phyloP scores from a whole-genome alignment of 108 stramenopile genomes.

The Craspedostauros australis region DNA sequence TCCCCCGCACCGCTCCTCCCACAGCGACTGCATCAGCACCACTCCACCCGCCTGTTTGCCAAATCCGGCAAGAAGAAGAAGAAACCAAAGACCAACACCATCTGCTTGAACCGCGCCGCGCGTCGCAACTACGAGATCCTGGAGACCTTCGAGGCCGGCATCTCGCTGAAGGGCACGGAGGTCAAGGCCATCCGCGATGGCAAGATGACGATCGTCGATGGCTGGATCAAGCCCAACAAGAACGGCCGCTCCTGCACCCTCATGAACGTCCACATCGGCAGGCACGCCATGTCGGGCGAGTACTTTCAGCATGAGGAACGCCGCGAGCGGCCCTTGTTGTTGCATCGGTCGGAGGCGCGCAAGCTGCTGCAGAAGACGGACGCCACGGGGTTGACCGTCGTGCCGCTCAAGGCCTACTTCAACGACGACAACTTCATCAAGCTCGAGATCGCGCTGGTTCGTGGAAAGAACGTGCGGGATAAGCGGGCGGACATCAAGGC shows the following conservation, averaged over 20 bases:
- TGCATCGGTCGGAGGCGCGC: conserved; percentile 58
- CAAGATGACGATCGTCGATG: conserved; percentile 83
- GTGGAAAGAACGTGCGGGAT: conserved; percentile 80
- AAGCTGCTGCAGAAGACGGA: conserved; percentile 37
- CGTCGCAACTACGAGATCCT: conserved; percentile 61
- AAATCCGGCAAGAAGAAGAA: conserved; percentile 40
- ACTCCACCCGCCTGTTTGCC: conserved; percentile 5
- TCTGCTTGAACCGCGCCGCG: conserved; percentile 41
- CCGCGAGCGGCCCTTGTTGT: conserved; percentile 44
- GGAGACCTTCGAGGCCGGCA: conserved; percentile 74
- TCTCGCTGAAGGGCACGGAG: conserved; percentile 72
- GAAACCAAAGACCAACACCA: conserved; percentile 26
- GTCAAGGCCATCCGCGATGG: conserved; percentile 78
- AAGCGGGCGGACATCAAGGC: conserved; percentile 76
- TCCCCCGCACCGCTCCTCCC: no score
- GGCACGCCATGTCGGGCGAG: conserved; percentile 58
- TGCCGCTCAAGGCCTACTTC: conserved; percentile 83
- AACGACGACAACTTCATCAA: conserved; percentile 77
- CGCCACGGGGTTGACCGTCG: conserved; percentile 55
- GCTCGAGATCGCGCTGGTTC: conserved; percentile 71
- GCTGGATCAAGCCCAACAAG: conserved; percentile 50
- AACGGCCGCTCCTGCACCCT: conserved; percentile 52
- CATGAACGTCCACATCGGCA: conserved; percentile 78
- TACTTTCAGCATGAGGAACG: conserved; percentile 82
- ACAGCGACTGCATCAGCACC: no score